These are phyloP conservation scores for Rugonectria rugulosa DNA, from an alignment of 2,329 filamentous ascomycete species.

Conservation along the genomic window DNA sequence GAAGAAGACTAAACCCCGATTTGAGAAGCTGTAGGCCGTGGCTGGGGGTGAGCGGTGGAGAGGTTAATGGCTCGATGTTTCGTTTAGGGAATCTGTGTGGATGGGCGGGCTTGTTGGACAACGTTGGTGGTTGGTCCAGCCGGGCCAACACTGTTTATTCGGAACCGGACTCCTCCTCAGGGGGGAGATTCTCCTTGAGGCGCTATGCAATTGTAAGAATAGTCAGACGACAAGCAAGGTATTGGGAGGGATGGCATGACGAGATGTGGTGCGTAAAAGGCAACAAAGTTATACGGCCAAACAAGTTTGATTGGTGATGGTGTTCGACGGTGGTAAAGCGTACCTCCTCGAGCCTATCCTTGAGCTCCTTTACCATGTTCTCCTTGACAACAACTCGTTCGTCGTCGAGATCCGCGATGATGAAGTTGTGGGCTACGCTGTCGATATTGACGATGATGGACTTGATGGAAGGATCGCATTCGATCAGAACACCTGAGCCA, in stretches of 20 bases:
- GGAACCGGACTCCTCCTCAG: conserved; percentile 60
- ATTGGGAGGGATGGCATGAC: neutral
- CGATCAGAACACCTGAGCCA: conserved; percentile 71
- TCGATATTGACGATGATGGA: conserved; percentile 84
- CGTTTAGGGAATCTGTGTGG: neutral
- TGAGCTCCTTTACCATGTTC: conserved; percentile 73
- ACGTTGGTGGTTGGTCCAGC: neutral
- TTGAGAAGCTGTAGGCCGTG: conserved; percentile 82
- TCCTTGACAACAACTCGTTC: conserved; percentile 78
- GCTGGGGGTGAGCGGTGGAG: neutral
- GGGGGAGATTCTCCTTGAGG: conserved; percentile 60
- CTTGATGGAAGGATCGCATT: conserved; percentile 88
- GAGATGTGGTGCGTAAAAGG: neutral
- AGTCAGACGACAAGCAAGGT: conserved; percentile 1
- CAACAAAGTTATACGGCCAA: too few species aligned
- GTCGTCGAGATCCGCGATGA: conserved; percentile 83
- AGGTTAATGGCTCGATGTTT: neutral
- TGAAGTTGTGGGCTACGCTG: conserved; percentile 72
- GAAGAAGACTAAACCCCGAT: conserved; percentile 80
- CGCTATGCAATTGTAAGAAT: conserved; percentile 45
- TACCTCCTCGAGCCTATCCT: conserved; percentile 73
- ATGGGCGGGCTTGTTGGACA: neutral
- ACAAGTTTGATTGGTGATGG: too few species aligned
- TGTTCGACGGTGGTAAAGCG: conserved; percentile 34
- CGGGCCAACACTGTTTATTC: conserved; percentile 42